Conservation (phyloP, 148 eudicot species). For the Drosera capensis region DNA sequence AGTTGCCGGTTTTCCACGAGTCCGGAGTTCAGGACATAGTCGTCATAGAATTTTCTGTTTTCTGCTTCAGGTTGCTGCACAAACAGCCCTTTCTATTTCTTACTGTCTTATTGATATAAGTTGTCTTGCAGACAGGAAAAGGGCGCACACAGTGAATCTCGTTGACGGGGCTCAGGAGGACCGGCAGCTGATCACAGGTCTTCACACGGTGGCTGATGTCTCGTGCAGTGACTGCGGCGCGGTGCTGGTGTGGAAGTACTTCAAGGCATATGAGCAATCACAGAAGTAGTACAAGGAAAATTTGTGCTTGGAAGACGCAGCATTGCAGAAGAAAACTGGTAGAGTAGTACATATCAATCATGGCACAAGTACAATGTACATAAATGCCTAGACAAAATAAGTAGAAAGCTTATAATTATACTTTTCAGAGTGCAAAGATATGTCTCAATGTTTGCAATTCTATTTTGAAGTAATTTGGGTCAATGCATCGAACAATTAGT, state of each 20-base stretch:
- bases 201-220: conserved; percentile 29
- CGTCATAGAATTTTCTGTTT: too few relatives aligned
- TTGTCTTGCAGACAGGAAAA: conserved; percentile 8
- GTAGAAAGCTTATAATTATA: too few relatives aligned
- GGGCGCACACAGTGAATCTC: conserved; percentile 22
- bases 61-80: neutral
- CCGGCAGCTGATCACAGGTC: conserved; percentile 17
- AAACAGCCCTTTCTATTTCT: neutral
- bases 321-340: conserved; percentile 1
- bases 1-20: too few relatives aligned
- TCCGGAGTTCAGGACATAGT: too few relatives aligned
- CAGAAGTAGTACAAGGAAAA: conserved; percentile 29
- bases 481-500: too few relatives aligned
- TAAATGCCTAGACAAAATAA: too few relatives aligned
- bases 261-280: conserved; percentile 14
- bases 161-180: conserved; percentile 18
- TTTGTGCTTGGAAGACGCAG: conserved; percentile 18
- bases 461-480: too few relatives aligned
- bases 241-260: conserved; percentile 22
- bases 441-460: too few relatives aligned
- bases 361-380: too few relatives aligned
- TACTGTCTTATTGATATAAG: neutral
- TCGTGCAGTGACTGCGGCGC: conserved; percentile 18
- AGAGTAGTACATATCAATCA: too few relatives aligned
- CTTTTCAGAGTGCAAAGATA: too few relatives aligned